These are phyloP conservation scores for Macadamia integrifolia DNA, from an alignment of 164 flowering plant genomes.

Conservation along the genomic window DNA sequence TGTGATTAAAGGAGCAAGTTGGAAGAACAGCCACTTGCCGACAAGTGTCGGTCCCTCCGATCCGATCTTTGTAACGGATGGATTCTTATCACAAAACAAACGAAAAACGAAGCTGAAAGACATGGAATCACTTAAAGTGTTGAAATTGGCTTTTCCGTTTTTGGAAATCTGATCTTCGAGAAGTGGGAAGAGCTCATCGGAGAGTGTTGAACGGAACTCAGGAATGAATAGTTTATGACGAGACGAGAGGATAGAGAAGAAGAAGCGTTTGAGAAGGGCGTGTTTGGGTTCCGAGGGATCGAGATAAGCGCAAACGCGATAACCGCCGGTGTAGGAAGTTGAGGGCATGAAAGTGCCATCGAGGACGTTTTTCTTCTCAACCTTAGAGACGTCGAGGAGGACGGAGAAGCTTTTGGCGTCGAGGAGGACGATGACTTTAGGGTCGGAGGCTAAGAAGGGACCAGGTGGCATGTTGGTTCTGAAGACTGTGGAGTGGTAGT, in stretches of 20 bases:
- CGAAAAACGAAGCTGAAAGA: slow-evolving; percentile 28
- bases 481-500: slow-evolving; percentile 36
- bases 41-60: slow-evolving; percentile 14
- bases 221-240: slow-evolving; percentile 23
- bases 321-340: slow-evolving; percentile 31
- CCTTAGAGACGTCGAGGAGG: slow-evolving; percentile 37
- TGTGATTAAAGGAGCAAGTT: slow-evolving; percentile 29
- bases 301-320: slow-evolving; percentile 27
- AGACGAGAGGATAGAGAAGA: slow-evolving; percentile 12
- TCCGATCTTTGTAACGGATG: slow-evolving; percentile 20
- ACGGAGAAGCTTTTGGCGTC: slow-evolving; percentile 35
- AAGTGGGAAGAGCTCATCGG: slow-evolving; percentile 6
- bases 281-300: slow-evolving; percentile 37
- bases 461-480: slow-evolving; percentile 44
- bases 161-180: slow-evolving; percentile 2
- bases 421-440: slow-evolving; percentile 33
- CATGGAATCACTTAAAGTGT: slow-evolving; percentile 11
- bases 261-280: slow-evolving; percentile 15
- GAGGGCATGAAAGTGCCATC: slow-evolving; percentile 42
- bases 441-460: slow-evolving; percentile 28
- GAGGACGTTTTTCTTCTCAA: slow-evolving; percentile 33
- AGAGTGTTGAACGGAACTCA: slow-evolving; percentile 18
- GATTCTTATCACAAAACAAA: slow-evolving; percentile 16
- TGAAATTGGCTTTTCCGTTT: slow-evolving; percentile 21
- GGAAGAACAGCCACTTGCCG: slow-evolving; percentile 30